Evolutionary conservation across 805 yeast genomes (phyloP).

Genomic region (Citeromyces nyonsensis): DNA sequence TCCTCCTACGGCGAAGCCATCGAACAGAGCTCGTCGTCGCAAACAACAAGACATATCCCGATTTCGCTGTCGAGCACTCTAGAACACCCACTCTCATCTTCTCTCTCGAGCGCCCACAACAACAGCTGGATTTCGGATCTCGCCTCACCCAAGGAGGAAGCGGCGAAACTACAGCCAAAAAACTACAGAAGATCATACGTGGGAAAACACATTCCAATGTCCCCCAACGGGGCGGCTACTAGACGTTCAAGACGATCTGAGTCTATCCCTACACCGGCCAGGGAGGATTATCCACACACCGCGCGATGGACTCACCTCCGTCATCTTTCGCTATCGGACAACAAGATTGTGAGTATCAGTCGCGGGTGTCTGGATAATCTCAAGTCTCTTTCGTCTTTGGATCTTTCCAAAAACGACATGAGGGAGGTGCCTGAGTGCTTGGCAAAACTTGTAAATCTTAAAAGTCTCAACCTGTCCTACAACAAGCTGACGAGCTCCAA

Average conservation of each 20-base stretch:
- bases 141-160: too few relatives aligned
- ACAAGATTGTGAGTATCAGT: conserved; percentile 16
- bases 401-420: conserved; percentile 37
- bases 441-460: conserved; percentile 26
- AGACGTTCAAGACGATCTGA: too few relatives aligned
- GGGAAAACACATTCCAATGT: too few relatives aligned
- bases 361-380: conserved; percentile 14
- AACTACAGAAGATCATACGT: too few relatives aligned
- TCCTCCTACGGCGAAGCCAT: background rate
- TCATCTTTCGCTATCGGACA: conserved; percentile 23
- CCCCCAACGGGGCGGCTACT: too few relatives aligned
- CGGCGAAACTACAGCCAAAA: too few relatives aligned
- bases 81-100: background rate
- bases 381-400: conserved; percentile 23
- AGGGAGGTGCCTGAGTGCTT: conserved; percentile 34
- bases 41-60: background rate
- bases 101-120: too few relatives aligned
- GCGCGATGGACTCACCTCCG: conserved; percentile 19
- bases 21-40: background rate
- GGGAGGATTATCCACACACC: background rate
- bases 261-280: too few relatives aligned
- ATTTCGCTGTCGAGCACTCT: background rate
- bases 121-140: too few relatives aligned
- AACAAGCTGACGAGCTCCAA: conserved; percentile 21
- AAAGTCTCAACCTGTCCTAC: conserved; percentile 35